Base-by-base conservation (phyloP, 176 grass and related monocot species). In the Carex pumila region DNA sequence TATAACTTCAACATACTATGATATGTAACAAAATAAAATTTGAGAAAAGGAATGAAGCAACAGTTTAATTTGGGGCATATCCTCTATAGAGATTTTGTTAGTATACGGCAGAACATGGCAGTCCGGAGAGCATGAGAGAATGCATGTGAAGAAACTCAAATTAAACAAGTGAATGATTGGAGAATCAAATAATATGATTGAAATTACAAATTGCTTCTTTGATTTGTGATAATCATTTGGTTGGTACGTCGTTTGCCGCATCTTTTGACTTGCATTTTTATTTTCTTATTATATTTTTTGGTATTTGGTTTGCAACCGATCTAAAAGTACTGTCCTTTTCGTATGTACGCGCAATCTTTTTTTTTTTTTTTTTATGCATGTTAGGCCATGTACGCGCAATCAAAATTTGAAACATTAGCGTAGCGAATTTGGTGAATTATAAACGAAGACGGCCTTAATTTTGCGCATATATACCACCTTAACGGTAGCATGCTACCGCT, bases 141-240 rank as follows among this genome's bases (percentile, higher is more conserved):
- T 82, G 61, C 80, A 82, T 82, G 80, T 82, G 80, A 36, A 58
- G 53, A 61, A 65, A 65, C 79, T 37, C n/a, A 30, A 75, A 54
- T 13, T 82, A 82, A 66, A 53, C 80, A 66, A 82, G 6, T 66
- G 19, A 12, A 82, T 82, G 59, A 82, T 82, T 82, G 80, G 12
- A 67, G 78, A 65, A 82, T 65, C 62, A 61, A 82, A 66, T 31
- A 73, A 63, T 78, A 50, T 64, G 66, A 64, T 61, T 65, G 36
- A 79, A 49, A 43, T 73, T 43, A 85, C 56, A 19, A 77, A 85
- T 78, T 61, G 8, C 18, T 49, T 61, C 72, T 18, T 85, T 85
- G 36, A 78, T 85, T 85, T 85, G 58, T 82, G 59, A 47, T 32
- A 82, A 82, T 82, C 80, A 82, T 82, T 65, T 82, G 80, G 60